Evolutionary conservation across 2,329 filamentous ascomycete genomes (phyloP).

Genomic region (Hypomyces perniciosus): DNA sequence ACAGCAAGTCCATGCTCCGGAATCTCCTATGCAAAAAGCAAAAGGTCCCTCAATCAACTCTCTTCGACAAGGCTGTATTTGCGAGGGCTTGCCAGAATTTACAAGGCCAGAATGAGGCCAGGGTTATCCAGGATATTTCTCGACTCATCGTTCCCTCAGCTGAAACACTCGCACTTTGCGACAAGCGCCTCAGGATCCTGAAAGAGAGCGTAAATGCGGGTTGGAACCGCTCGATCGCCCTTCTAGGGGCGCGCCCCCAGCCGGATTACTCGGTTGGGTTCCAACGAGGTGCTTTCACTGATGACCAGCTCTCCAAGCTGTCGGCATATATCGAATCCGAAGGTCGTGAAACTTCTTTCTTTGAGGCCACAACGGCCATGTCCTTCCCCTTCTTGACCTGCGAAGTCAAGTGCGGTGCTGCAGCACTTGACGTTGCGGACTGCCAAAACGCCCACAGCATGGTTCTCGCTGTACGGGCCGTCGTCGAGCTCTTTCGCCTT

Average conservation of each 20-base stretch:
- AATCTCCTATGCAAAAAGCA: slow-evolving; percentile 27
- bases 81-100: slow-evolving; percentile 27
- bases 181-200: slow-evolving; percentile 26
- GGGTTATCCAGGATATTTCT: slow-evolving; percentile 33
- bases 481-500: slow-evolving; percentile 33
- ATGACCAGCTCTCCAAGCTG: slow-evolving; percentile 36
- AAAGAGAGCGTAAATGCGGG: slow-evolving; percentile 37
- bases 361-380: slow-evolving; percentile 37
- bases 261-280: slow-evolving; percentile 41
- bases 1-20: background rate
- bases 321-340: slow-evolving; percentile 28
- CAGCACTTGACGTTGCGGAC: slow-evolving; percentile 31
- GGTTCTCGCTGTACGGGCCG: slow-evolving; percentile 32
- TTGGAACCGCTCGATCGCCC: slow-evolving; percentile 35
- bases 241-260: slow-evolving; percentile 33
- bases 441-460: slow-evolving; percentile 37
- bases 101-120: slow-evolving; percentile 25
- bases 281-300: slow-evolving; percentile 34
- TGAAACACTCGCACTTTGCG: slow-evolving; percentile 26
- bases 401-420: slow-evolving; percentile 40
- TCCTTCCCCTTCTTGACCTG: slow-evolving; percentile 45
- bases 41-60: slow-evolving; percentile 24
- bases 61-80: slow-evolving; percentile 35
- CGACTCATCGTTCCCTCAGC: slow-evolving; percentile 34
- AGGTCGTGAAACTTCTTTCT: slow-evolving; percentile 35